Conservation (phyloP, 1,284 basidiomycete species). For the Kalmanozyma brasiliensis region DNA sequence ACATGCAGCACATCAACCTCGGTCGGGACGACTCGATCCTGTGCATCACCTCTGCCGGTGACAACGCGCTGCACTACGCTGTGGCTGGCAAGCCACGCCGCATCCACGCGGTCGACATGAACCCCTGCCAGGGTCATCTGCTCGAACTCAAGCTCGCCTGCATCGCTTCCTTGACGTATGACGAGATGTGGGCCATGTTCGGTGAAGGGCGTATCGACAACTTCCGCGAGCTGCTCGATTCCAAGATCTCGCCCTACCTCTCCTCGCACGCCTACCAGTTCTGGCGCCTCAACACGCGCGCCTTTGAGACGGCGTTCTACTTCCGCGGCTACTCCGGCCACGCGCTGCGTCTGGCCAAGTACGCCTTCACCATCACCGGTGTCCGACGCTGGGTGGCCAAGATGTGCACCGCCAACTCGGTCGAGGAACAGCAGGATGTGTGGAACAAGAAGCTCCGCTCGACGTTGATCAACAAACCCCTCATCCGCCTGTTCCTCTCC, state of each 20-base stretch:
- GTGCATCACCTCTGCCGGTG: slow-evolving; percentile 82
- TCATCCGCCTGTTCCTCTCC: slow-evolving; percentile 73
- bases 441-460: slow-evolving; percentile 76
- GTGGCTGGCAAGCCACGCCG: slow-evolving; percentile 74
- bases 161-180: slow-evolving; percentile 75
- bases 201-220: slow-evolving; percentile 76
- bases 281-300: slow-evolving; percentile 77
- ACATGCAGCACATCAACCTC: slow-evolving; percentile 77
- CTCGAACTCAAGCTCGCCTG: slow-evolving; percentile 80
- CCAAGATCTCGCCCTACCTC: slow-evolving; percentile 77
- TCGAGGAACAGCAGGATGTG: slow-evolving; percentile 76
- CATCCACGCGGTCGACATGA: slow-evolving; percentile 80
- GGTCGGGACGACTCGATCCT: slow-evolving; percentile 77
- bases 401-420: slow-evolving; percentile 74
- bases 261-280: slow-evolving; percentile 81
- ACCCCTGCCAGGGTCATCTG: slow-evolving; percentile 78
- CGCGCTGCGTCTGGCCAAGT: slow-evolving; percentile 75
- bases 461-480: slow-evolving; percentile 76
- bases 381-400: slow-evolving; percentile 73
- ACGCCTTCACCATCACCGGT: slow-evolving; percentile 76
- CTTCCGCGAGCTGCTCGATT: slow-evolving; percentile 77
- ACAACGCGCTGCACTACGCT: slow-evolving; percentile 84
- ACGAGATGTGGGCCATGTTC: slow-evolving; percentile 79
- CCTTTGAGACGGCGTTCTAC: slow-evolving; percentile 79
- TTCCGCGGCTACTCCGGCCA: slow-evolving; percentile 76